Base-by-base conservation (phyloP, 2,329 filamentous ascomycete species). In the Blumeria hordei region DNA sequence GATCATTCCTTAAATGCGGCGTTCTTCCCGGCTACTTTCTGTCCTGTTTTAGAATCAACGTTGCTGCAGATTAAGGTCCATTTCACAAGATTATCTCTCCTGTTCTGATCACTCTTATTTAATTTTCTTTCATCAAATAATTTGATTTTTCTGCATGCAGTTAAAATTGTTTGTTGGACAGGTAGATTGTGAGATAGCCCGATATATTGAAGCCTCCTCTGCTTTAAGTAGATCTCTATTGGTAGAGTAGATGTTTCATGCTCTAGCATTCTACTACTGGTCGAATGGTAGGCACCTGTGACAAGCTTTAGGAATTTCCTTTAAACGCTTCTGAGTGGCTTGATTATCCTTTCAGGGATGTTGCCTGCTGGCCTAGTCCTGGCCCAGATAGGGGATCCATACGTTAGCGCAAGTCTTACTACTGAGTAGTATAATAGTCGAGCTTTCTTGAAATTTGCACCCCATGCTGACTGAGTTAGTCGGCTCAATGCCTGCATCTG, bases 401-500 rank as follows among this genome's bases (percentile, higher is more conserved):
- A 49, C 7, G 18, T 49, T 1, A 49, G 44, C 11, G 21, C 21
- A 6, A 16, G 44, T 32, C 44, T 49, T 11, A 49, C 44, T 49
- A 49, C 12, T 10, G 16, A 28, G 18, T 12, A 28, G 2, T 49
- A 49, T 28, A 49, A 28, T 28, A 49, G 44, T 28, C 32, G 21
- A 9, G 44, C 3, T 32, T 53, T 53, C 3, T 28, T n/a, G 33
- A 53, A 37, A n/a, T 6, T 53, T 12, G 50, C 50, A 21, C 34
- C 50, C 50, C 50, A 53, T 33, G 50, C 37, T 18, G 50, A 53
- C 35, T 53, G 33, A n/a, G 50, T 53, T n/a, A 53, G 50, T 39
- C 50, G 16, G 18, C 50, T 53, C 34, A 53, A 21, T 12, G 33
- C 33, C 33, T 53, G 34, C 33, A 53, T n/a, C 34, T 37, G 34